Base-by-base conservation (phyloP, 1,139 yeast genomes). In the Magnusiomyces ingens region DNA sequence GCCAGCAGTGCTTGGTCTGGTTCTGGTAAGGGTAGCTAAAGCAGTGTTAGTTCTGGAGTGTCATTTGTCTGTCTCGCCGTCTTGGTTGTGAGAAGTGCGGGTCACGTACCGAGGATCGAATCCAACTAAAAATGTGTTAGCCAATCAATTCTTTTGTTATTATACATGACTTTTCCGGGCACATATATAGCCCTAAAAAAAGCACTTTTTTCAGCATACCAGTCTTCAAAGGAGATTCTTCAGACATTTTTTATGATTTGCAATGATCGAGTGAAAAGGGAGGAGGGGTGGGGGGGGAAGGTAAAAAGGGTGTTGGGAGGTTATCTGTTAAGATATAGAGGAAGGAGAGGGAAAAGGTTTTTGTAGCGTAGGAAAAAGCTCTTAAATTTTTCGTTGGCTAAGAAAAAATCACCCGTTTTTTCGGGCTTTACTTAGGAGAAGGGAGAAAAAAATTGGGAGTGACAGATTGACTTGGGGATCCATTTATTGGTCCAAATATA, bases 1-100 rank as follows among this genome's bases (percentile, higher is more conserved):
- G 98, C 82, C 94, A 94, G 80, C 99, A 91, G 80, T 91, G 96
- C 78, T 86, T 90, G 67, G 96, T 86, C 76, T 91, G 99, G 82
- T 91, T 93, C 74, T 83, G 91, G 79, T 88, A 83, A 64, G 99
- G 98, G 84, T 55, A 55, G 41, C 57, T 54, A 40, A 13, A 11
- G 26, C 32, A 26, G 4, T 37, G 41, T 37, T 37, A 17, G 41
- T 4, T 35, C 10, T 35, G 37, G 13, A 13, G 10, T 35, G 37
- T 35, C 12, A 10, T 13, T 35, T 35, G 10, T 35, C 12, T 10
- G 13, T 26, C 8, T 26, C 32, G 32, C 8, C 32, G 8, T 26
- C 8, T 8, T 26, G 32, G 32, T 4, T 26, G 32, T 26, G 32
- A 8, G 32, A 26, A 26, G 8, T 26, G 8, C 4, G 32, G 32